A percentile compares a stretch with the other conserved stretches of the same genome.
phyloP scores from a whole-genome alignment of 345 rosid species.

The Citrus sp. region DNA sequence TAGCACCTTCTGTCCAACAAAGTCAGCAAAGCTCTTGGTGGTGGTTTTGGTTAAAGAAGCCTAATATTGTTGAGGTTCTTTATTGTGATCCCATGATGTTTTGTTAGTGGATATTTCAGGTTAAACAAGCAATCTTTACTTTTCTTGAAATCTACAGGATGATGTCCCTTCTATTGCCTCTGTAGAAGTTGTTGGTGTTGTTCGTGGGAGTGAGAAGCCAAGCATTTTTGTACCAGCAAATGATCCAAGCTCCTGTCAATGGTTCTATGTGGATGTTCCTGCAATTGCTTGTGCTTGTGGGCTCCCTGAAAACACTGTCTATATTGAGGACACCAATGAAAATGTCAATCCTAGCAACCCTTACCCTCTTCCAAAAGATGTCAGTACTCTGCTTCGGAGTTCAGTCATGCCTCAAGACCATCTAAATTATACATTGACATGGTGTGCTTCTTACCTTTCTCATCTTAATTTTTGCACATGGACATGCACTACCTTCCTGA shows the following conservation, averaged over 20 bases:
- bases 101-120: slow-evolving; percentile 5
- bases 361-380: slow-evolving; percentile 88
- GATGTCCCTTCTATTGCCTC: slow-evolving; percentile 31
- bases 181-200: slow-evolving; percentile 77
- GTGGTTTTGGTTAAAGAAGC: slow-evolving; percentile 66
- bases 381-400: slow-evolving; percentile 72
- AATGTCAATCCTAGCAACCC: slow-evolving; percentile 67
- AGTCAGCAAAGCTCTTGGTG: slow-evolving; percentile 51
- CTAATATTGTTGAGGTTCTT: slow-evolving; percentile 47
- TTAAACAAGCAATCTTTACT: slow-evolving; percentile 11
- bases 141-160: slow-evolving; percentile 37
- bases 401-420: slow-evolving; percentile 99
- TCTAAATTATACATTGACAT: slow-evolving; percentile 84
- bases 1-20: slow-evolving; percentile 26
- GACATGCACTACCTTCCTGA: neutral
- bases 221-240: slow-evolving; percentile 92
- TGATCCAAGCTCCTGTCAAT: slow-evolving; percentile 68
- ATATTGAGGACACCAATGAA: slow-evolving; percentile 74
- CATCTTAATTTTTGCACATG: neutral
- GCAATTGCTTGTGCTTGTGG: slow-evolving; percentile 65
- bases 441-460: slow-evolving; percentile 42
- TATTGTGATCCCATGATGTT: slow-evolving; percentile 9
- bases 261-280: slow-evolving; percentile 88
- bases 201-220: slow-evolving; percentile 89
- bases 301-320: slow-evolving; percentile 65